These are phyloP conservation scores for Fusarium luffae DNA, from an alignment of 2,329 filamentous ascomycete species.

Conservation along the genomic window DNA sequence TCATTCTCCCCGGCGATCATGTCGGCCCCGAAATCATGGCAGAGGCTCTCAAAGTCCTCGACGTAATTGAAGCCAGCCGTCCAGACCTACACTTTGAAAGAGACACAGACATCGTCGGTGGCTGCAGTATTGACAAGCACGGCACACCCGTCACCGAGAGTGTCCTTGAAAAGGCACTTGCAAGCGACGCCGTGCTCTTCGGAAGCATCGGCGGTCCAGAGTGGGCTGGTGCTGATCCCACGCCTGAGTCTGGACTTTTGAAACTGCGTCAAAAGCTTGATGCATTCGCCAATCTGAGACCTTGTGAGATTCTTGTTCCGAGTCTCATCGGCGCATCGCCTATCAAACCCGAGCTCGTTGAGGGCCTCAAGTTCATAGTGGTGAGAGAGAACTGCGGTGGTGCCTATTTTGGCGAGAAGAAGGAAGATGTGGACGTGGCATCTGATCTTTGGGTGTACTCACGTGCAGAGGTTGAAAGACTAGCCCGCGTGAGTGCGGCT, in stretches of 20 bases:
- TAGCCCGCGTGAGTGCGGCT: constrained; percentile 58
- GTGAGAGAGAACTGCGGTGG: constrained; percentile 63
- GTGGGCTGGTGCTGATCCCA: constrained; percentile 55
- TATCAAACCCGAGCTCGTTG: constrained; percentile 57
- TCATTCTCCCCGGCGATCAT: constrained; percentile 60
- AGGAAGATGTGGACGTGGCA: constrained; percentile 55
- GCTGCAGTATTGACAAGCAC: constrained; percentile 57
- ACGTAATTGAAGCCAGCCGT: constrained; percentile 51
- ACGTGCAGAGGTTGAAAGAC: constrained; percentile 58
- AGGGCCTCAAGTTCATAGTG: constrained; percentile 60
- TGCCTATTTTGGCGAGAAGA: constrained; percentile 61
- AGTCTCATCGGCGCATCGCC: constrained; percentile 55
- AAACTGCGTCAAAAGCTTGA: constrained; percentile 54
- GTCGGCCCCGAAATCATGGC: constrained; percentile 60
- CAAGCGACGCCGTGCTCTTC: constrained; percentile 59
- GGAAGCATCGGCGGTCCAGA: constrained; percentile 61
- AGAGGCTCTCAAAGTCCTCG: constrained; percentile 60
- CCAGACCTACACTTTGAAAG: constrained; percentile 47
- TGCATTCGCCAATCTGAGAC: constrained; percentile 63
- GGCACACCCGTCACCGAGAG: constrained; percentile 57
- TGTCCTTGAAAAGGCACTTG: constrained; percentile 54
- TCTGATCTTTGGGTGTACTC: constrained; percentile 62
- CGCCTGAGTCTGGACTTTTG: constrained; percentile 58
- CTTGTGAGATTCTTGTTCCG: constrained; percentile 58
- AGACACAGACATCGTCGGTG: constrained; percentile 47